phyloP scores from a whole-genome alignment of 805 yeast genomes.

The Ogataea nakhonphanomensis region DNA sequence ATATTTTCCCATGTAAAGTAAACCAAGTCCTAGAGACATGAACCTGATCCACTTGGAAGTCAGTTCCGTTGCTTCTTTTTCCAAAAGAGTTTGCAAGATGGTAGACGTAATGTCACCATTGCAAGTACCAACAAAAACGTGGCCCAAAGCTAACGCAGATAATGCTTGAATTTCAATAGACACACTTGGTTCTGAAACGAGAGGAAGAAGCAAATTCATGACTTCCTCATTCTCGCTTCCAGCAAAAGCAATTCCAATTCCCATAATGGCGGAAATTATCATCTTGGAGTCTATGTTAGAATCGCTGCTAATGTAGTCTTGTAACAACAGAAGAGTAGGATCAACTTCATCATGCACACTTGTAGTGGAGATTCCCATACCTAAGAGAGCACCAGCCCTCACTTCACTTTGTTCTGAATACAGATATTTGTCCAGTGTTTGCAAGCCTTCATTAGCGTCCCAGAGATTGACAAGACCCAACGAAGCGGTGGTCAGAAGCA shows the following conservation, averaged over 20 bases:
- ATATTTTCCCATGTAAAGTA: slow-evolving; percentile 88
- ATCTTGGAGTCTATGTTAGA: slow-evolving; percentile 57
- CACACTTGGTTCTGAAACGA: slow-evolving; percentile 71
- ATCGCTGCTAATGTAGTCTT: slow-evolving; percentile 54
- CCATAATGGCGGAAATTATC: slow-evolving; percentile 80
- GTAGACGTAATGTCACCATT: slow-evolving; percentile 93
- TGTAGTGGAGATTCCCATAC: slow-evolving; percentile 87
- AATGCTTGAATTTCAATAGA: slow-evolving; percentile 77
- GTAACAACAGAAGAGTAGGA: slow-evolving; percentile 81
- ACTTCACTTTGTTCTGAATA: slow-evolving; percentile 83
- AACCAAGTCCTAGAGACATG: slow-evolving; percentile 87
- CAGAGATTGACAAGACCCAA: slow-evolving; percentile 88
- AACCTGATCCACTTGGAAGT: slow-evolving; percentile 85
- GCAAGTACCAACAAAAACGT: slow-evolving; percentile 92
- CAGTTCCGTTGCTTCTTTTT: slow-evolving; percentile 74
- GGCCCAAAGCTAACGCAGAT: slow-evolving; percentile 91
- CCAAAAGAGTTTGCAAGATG: slow-evolving; percentile 84
- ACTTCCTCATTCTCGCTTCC: slow-evolving; percentile 89
- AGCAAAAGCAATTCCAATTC: slow-evolving; percentile 91
- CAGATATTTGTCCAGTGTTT: slow-evolving; percentile 81
- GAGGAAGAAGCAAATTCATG: slow-evolving; percentile 69
- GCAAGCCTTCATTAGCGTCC: slow-evolving; percentile 88
- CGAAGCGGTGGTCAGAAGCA: slow-evolving; percentile 88
- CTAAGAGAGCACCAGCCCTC: slow-evolving; percentile 94
- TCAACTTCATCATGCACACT: slow-evolving; percentile 96